A percentile compares a stretch with the other conserved stretches of the same genome.
These are phyloP conservation scores for Teunomyces cretensis DNA, from an alignment of 805 yeast species.

Conservation along the genomic window DNA sequence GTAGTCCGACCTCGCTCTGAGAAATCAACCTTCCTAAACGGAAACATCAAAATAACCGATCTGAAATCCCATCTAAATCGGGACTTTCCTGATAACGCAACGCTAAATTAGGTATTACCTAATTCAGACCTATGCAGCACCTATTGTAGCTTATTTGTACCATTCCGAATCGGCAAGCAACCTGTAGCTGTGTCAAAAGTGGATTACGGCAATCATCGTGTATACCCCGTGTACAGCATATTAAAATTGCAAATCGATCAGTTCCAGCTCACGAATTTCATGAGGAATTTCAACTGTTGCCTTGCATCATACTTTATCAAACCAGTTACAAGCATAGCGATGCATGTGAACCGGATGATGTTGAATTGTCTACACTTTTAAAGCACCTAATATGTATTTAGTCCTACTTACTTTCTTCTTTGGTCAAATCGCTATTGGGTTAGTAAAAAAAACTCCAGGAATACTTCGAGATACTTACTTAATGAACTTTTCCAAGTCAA, in stretches of 20 bases:
- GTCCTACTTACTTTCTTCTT: constrained; percentile 39
- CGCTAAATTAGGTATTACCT: neutral
- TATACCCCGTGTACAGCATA: too few species aligned
- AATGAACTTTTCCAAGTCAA: constrained; percentile 43
- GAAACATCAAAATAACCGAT: neutral
- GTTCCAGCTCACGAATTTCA: too few species aligned
- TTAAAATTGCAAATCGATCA: too few species aligned
- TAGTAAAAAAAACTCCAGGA: constrained; percentile 8
- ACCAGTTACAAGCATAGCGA: too few species aligned
- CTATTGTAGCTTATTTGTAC: neutral
- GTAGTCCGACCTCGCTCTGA: neutral
- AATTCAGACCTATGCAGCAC: neutral
- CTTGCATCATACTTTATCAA: too few species aligned
- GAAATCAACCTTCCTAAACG: neutral
- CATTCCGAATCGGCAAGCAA: neutral
- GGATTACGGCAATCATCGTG: neutral
- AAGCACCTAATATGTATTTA: neutral
- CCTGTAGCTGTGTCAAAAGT: neutral
- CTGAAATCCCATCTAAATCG: neutral
- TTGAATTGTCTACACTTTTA: neutral
- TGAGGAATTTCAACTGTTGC: too few species aligned
- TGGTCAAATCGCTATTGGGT: constrained; percentile 38
- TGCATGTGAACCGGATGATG: too few species aligned
- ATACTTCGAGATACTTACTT: constrained; percentile 31
- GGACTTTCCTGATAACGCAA: neutral